These are phyloP conservation scores for Camillea tinctor DNA, from an alignment of 2,329 filamentous ascomycete genomes.

Conservation along the genomic window DNA sequence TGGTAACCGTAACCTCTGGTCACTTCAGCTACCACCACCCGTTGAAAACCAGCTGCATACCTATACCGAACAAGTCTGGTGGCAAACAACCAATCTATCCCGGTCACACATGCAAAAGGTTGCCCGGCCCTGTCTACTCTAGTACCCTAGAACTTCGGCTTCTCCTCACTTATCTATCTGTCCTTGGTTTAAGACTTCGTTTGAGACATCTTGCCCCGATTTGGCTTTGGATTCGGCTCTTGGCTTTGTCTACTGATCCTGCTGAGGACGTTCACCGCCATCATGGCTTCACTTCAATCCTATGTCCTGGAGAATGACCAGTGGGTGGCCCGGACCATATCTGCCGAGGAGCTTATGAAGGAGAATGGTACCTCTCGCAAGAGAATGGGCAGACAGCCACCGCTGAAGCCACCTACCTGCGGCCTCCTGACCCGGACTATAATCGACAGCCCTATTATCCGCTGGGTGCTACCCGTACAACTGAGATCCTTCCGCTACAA, in stretches of 20 bases:
- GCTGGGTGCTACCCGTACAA: constrained; percentile 76
- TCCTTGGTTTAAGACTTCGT: not conserved
- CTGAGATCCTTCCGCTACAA: constrained; percentile 69
- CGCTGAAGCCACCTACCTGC: constrained; percentile 49
- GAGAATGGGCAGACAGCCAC: constrained; percentile 28
- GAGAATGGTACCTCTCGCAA: constrained; percentile 35
- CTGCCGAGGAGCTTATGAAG: constrained; percentile 34
- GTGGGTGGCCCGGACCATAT: constrained; percentile 56
- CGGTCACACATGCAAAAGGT: not conserved
- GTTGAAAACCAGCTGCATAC: not conserved
- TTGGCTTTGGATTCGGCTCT: not conserved
- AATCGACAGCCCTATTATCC: constrained; percentile 70
- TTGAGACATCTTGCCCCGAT: not conserved
- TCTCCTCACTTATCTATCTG: not conserved
- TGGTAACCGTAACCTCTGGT: too few species aligned
- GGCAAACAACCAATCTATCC: not conserved
- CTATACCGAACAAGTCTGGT: not conserved
- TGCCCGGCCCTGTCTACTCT: not conserved
- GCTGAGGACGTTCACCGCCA: constrained; percentile 1
- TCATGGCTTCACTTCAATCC: constrained; percentile 51
- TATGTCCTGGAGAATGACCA: constrained; percentile 53
- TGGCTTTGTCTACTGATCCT: too few species aligned
- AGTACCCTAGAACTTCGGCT: not conserved
- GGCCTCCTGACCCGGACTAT: constrained; percentile 80
- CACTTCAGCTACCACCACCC: not conserved